Percentiles rank a stretch among this genome's conserved stretches.
These are phyloP conservation scores for Globomyces pollinis-pini DNA, from an alignment of 192 early-diverging fungal genomes.

Conservation along the genomic window DNA sequence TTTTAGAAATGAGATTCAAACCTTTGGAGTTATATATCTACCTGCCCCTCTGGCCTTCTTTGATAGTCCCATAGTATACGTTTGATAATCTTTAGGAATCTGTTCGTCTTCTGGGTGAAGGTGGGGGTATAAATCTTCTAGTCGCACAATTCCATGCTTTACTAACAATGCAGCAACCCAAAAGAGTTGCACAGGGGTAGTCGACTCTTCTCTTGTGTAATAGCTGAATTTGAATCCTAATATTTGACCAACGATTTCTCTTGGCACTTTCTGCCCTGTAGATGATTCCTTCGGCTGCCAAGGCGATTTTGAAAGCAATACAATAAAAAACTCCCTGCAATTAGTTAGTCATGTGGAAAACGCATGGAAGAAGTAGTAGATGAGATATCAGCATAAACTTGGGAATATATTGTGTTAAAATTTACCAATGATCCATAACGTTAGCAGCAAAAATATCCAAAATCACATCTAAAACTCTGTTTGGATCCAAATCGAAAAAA, in stretches of 20 bases:
- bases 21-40: too few relatives aligned
- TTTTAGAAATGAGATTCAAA: too few relatives aligned
- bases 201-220: constrained; percentile 31
- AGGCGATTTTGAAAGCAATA: constrained; percentile 39
- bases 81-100: neutral
- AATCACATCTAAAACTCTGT: constrained; percentile 70
- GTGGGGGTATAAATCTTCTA: constrained; percentile 63
- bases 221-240: constrained; percentile 67
- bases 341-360: too few relatives aligned
- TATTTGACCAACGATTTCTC: constrained; percentile 48
- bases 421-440: constrained; percentile 54
- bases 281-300: constrained; percentile 32
- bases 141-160: constrained; percentile 32
- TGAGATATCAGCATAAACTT: too few relatives aligned
- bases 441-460: constrained; percentile 69
- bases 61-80: too few relatives aligned
- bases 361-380: too few relatives aligned
- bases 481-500: constrained; percentile 76
- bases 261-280: neutral
- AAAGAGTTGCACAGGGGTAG: constrained; percentile 38
- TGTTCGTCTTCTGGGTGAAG: too few relatives aligned
- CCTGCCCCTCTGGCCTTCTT: too few relatives aligned
- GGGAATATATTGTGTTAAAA: too few relatives aligned
- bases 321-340: constrained; percentile 46
- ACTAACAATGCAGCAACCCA: constrained; percentile 51